Conservation (phyloP, 2,329 filamentous ascomycete genomes). For the Intubia oerlemansii region DNA sequence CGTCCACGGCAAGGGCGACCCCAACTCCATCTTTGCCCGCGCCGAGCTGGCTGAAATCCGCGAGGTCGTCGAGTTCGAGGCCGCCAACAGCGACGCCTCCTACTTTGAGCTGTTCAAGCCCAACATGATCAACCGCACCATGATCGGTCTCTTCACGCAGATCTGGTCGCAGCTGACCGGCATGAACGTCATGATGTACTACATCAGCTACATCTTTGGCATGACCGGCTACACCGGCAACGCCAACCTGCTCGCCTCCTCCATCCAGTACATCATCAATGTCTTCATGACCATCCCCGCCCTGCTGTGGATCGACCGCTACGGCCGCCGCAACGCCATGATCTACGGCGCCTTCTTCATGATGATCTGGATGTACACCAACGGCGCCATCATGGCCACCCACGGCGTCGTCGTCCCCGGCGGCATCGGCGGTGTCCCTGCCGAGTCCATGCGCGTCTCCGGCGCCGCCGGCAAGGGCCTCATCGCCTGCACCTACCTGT, state of each 20-base stretch:
- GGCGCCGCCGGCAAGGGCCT: constrained; percentile 31
- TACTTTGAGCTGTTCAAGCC: constrained; percentile 54
- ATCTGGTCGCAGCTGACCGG: constrained; percentile 59
- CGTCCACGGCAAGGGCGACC: constrained; percentile 44
- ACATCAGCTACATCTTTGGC: constrained; percentile 47
- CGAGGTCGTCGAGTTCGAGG: constrained; percentile 53
- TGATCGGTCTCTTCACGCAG: constrained; percentile 51
- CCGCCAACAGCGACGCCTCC: constrained; percentile 43
- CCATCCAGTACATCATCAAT: constrained; percentile 61
- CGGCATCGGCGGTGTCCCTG: constrained; percentile 15
- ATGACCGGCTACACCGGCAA: constrained; percentile 47
- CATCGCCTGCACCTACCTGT: constrained; percentile 44
- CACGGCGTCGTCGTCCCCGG: constrained; percentile 15
- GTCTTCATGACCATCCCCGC: constrained; percentile 60
- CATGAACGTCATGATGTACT: constrained; percentile 59
- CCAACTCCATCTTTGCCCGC: constrained; percentile 40
- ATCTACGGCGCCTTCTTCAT: constrained; percentile 45
- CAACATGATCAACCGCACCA: constrained; percentile 51
- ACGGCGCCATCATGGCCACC: constrained; percentile 22
- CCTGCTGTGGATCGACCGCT: constrained; percentile 51
- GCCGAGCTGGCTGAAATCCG: constrained; percentile 53
- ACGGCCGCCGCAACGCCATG: constrained; percentile 50
- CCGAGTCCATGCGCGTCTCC: constrained; percentile 24
- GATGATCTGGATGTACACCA: constrained; percentile 26
- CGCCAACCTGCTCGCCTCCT: constrained; percentile 37